Conservation (phyloP, 2,329 filamentous ascomycete species). For the Aspergillus jensenii region DNA sequence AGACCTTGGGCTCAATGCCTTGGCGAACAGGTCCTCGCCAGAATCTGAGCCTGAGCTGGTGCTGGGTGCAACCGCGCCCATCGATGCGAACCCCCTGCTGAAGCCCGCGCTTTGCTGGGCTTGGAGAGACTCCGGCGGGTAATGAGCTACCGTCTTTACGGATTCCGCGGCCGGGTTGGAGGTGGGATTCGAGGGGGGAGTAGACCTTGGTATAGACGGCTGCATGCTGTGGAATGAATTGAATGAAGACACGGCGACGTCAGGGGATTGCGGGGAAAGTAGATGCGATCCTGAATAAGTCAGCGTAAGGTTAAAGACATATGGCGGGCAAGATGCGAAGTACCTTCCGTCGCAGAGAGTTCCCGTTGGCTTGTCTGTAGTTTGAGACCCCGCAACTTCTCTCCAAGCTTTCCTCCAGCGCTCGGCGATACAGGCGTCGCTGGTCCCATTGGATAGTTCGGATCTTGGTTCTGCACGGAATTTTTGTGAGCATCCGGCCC, state of each 20-base stretch:
- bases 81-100: constrained; percentile 30
- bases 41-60: constrained; percentile 50
- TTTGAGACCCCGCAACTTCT: constrained; percentile 77
- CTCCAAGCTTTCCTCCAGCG: constrained; percentile 67
- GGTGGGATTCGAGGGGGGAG: constrained; percentile 17
- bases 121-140: constrained; percentile 40
- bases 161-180: constrained; percentile 14
- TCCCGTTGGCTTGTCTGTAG: constrained; percentile 71
- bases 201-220: constrained; percentile 13
- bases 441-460: constrained; percentile 40
- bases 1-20: constrained; percentile 81
- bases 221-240: constrained; percentile 55
- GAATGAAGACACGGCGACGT: constrained; percentile 64
- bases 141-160: constrained; percentile 35
- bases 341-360: constrained; percentile 58
- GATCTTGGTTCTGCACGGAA: constrained; percentile 23
- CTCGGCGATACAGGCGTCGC: constrained; percentile 63
- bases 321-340: constrained; percentile 20
- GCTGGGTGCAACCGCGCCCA: constrained; percentile 34
- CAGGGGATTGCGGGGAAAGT: constrained; percentile 62
- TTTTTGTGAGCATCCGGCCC: constrained; percentile 37
- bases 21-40: constrained; percentile 81
- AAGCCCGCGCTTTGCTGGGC: constrained; percentile 31
- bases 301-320: neutral
- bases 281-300: constrained; percentile 38